Evolutionary conservation across 2,329 filamentous ascomycete genomes (phyloP), one percentile per base, ranked within the genome.

Genomic region (Rutstroemia sp.): DNA sequence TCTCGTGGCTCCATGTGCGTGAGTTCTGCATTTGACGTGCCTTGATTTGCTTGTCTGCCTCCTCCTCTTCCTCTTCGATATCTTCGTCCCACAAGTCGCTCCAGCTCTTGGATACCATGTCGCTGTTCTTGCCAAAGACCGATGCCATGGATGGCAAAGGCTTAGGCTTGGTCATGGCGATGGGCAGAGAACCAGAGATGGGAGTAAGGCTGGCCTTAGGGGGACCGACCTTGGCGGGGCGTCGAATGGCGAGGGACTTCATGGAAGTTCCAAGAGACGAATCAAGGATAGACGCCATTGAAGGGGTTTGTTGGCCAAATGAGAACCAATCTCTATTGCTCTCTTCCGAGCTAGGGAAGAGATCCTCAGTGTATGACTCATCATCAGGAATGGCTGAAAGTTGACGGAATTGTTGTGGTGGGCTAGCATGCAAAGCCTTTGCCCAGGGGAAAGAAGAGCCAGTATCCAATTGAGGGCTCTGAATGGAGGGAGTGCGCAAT

Each of bases 71-170:
- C 61, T 88, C 85, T 67, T 94, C 91, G 47, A 78, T 76, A 54
- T 97, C 92, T 71, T 97, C 92, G 58, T 97, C 92, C 87, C 91
- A 96, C 71, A 97, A 84, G 71, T 99, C 94, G 68, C 92, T 96
- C 94, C 94, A 99, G 77, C 94, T 97, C 86, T 97, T 97, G 56
- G 94, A 96, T 48, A 95, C 89, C 48, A 81, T 77, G 47, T 92
- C 87, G 60, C 83, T 81, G 69, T 87, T 84, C 67, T 84, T 84
- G 51, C 88, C 89, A 69, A 95, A 92, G 51, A 92, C 82, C 59
- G 88, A 85, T 54, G 82, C 77, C 64, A 86, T 76, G 42, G 81
- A 80, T 69, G 79, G 74, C 65, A 76, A 68, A 60, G 83, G 78
- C 63, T 82, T 82, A 0, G 89, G 87, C 68, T 94, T 84, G 14